These are phyloP conservation scores for Omphalotus olearius DNA, from an alignment of 1,284 basidiomycete species.

Conservation along the genomic window DNA sequence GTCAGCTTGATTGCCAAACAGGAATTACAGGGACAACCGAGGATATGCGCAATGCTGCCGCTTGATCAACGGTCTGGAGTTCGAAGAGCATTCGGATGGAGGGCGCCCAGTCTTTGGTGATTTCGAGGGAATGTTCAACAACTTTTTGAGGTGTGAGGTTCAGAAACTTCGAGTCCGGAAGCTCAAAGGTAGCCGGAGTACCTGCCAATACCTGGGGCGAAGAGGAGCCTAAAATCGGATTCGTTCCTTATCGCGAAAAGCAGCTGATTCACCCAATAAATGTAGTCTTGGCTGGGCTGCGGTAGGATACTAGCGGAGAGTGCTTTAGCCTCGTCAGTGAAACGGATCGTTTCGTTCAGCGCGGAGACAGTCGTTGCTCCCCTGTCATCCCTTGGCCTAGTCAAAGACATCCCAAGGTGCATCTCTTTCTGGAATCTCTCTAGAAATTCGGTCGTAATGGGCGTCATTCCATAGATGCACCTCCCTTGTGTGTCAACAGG, in stretches of 20 bases:
- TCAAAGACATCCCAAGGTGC: conserved; percentile 5
- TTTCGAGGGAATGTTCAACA: conserved; percentile 2
- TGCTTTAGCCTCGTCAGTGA: conserved; percentile 1
- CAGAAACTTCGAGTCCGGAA: conserved; percentile 4
- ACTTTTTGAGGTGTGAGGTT: neutral
- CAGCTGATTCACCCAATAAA: conserved; percentile 1
- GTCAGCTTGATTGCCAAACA: neutral
- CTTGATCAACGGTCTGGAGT: conserved; percentile 2
- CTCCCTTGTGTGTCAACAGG: conserved; percentile 3
- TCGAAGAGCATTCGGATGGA: neutral
- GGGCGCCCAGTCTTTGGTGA: conserved; percentile 4
- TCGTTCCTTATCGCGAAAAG: neutral
- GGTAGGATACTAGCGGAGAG: neutral
- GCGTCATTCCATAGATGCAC: conserved; percentile 4
- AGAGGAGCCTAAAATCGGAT: neutral
- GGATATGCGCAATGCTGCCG: neutral
- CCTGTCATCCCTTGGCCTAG: conserved; percentile 1
- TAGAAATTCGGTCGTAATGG: conserved; percentile 1
- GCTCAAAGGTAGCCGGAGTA: neutral
- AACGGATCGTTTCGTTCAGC: neutral
- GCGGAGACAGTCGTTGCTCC: neutral
- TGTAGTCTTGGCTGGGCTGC: conserved; percentile 1
- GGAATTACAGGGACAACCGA: neutral
- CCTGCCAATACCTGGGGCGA: neutral
- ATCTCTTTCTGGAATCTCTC: conserved; percentile 3